Evolutionary conservation across 2,329 filamentous ascomycete species (phyloP), one percentile per base, ranked within the genome.

Genomic region (Alternaria consortialis): DNA sequence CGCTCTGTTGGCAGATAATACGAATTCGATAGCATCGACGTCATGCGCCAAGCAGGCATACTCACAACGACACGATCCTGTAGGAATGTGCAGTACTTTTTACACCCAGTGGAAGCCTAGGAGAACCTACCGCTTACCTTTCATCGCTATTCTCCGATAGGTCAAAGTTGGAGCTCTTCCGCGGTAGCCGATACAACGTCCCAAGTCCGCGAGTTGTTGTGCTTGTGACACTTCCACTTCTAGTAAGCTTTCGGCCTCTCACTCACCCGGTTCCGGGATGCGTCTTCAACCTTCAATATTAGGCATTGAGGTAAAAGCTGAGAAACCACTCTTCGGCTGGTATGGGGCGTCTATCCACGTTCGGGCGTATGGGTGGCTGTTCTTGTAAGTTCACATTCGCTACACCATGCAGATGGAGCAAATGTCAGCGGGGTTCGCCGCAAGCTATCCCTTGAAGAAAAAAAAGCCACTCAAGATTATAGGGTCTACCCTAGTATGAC

Each of bases 241-340:
- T 44, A 55, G 60, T 43, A 47, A 47, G 47, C 63, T 46, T 53
- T 67, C 65, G 67, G 65, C 37, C 52, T 60, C 62, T 52, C 39
- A 39, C 53, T 63, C 47, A 37, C 50, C 63, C 65, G 67, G 44
- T 53, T 57, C 62, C 67, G 63, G 56, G 32, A 51, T 12, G 17
- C 32, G 27, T 40, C 40, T 62, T 40, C 31, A 40, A 50, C 9
- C 53, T 56, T 53, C 20, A 4, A 37, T 11, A 13, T 13, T 15
- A 25, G 39, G 20, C 15, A 31, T 40, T 20, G 43, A 57, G 32
- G 62, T 53, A 48, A 47, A 20, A n/a, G 23, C 15, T 55, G 25
- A 37, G 25, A 27, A 13, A 15, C 17, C 15, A 15, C 7, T 25
- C 23, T 43, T 32, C 29, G 31, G 53, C 25, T 51, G 46, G 40